phyloP scores from a whole-genome alignment of 1,139 yeast genomes.

The Ashbya aceris region DNA sequence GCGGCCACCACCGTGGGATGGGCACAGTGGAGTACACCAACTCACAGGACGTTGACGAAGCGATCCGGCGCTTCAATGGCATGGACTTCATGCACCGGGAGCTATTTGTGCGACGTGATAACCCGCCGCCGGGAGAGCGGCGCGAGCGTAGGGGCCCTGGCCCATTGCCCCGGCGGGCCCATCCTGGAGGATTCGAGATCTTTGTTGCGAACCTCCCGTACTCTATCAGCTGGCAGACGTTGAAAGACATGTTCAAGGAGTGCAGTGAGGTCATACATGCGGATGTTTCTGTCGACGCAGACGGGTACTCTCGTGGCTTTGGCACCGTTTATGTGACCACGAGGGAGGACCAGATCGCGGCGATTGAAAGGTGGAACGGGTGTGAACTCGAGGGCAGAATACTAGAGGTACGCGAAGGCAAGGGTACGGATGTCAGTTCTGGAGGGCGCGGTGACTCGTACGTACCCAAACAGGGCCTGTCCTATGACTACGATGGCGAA shows the following conservation, averaged over 20 bases:
- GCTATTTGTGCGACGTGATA: conserved; percentile 83
- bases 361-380: conserved; percentile 58
- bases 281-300: conserved; percentile 58
- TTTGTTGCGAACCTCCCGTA: conserved; percentile 81
- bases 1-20: conserved; percentile 86
- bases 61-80: conserved; percentile 66
- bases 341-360: conserved; percentile 51
- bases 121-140: conserved; percentile 53
- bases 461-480: conserved; percentile 1
- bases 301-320: conserved; percentile 78
- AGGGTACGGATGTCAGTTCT: conserved; percentile 3
- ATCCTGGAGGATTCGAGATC: conserved; percentile 48
- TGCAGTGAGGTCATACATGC: conserved; percentile 75
- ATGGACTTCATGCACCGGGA: conserved; percentile 64
- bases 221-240: conserved; percentile 71
- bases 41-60: conserved; percentile 60
- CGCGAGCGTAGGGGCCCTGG: conserved; percentile 13
- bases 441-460: conserved; percentile 4
- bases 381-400: conserved; percentile 59
- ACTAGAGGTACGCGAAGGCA: conserved; percentile 65
- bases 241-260: conserved; percentile 74
- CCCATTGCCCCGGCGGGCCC: conserved; percentile 14
- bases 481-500: not conserved
- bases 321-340: conserved; percentile 65
- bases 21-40: conserved; percentile 81